Evolutionary conservation across 345 rosid genomes (phyloP), one percentile per base, ranked within the genome.

Genomic region (Eucalyptus erythrocorys): DNA sequence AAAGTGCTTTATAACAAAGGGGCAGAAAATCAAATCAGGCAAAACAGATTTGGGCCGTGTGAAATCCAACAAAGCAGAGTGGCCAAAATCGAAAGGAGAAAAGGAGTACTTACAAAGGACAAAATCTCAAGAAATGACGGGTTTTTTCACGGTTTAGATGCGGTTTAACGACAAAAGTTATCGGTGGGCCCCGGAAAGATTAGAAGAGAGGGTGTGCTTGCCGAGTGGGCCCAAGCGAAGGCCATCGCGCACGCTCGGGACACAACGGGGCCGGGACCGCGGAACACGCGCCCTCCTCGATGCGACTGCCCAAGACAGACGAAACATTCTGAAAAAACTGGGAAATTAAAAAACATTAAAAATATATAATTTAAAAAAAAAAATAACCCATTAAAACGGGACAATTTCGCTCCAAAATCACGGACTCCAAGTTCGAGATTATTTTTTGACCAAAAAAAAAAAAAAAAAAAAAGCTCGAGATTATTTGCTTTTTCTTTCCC

Each of bases 371-470:
- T 64, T 14, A 4, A 1, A 68, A 19, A 22, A 9, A 55, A 68
- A 10, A 68, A 34, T 0, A 64, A n/a, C 6, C 30, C 1, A 24
- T 55, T 2, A 24, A 10, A 4, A 14, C 2, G 3, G 81, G 45
- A 34, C 81, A 19, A 6, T 76, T 76, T 76, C 45, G 82, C 82
- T 37, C 82, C 82, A 19, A 19, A 32, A 76, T 43, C 82, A 37
- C 27, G 82, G 82, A 76, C 47, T 5, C 45, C 27, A 15, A 71
- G 45, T 34, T 37, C 45, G 27, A 71, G 26, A 19, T 71, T 71
- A 37, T 37, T 10, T 19, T n/a, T n/a, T n/a, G n/a, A n/a, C n/a
- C n/a, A n/a, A n/a, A n/a, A n/a, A n/a, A n/a, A n/a, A n/a, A n/a
- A n/a, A n/a, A n/a, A n/a, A n/a, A n/a, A n/a, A n/a, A n/a, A n/a